phyloP scores from a whole-genome alignment of 208 protist genomes.

The Acanthamoeba castellanii region DNA sequence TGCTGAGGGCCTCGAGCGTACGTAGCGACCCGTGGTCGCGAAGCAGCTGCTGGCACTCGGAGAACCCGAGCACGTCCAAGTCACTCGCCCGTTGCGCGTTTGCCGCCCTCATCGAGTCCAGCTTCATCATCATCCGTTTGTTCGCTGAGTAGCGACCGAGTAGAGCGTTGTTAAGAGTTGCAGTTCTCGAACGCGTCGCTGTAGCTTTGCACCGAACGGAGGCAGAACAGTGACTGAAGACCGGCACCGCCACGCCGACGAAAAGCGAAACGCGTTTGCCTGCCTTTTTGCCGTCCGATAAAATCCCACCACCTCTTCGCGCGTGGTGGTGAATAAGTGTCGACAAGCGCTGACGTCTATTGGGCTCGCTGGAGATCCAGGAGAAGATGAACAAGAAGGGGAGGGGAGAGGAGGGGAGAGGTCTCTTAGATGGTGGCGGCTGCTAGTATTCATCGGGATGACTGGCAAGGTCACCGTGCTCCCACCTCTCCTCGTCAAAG shows the following conservation, averaged over 20 bases:
- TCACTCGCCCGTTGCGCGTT: neutral
- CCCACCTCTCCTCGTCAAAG: constrained; percentile 76
- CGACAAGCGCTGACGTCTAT: neutral
- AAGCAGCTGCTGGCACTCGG: neutral
- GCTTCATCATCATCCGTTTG: neutral
- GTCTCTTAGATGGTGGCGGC: no score
- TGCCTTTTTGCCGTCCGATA: neutral
- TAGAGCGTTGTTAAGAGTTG: neutral
- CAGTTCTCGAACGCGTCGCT: neutral
- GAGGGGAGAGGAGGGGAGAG: neutral
- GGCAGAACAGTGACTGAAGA: neutral
- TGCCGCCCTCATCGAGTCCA: neutral
- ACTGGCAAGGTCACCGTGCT: constrained; percentile 67
- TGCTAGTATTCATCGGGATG: constrained; percentile 40
- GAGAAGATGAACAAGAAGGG: neutral
- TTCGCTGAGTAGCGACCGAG: neutral
- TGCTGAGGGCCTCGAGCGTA: neutral
- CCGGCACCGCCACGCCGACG: neutral
- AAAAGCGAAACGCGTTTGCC: neutral
- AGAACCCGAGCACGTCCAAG: neutral
- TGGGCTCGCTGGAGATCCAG: neutral
- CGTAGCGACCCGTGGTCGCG: neutral
- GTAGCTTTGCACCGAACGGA: neutral
- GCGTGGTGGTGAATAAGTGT: neutral
- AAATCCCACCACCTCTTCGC: neutral